Evolutionary conservation across 371 early-diverging fungal genomes (phyloP).

Genomic region (Actinomortierella ambigua): DNA sequence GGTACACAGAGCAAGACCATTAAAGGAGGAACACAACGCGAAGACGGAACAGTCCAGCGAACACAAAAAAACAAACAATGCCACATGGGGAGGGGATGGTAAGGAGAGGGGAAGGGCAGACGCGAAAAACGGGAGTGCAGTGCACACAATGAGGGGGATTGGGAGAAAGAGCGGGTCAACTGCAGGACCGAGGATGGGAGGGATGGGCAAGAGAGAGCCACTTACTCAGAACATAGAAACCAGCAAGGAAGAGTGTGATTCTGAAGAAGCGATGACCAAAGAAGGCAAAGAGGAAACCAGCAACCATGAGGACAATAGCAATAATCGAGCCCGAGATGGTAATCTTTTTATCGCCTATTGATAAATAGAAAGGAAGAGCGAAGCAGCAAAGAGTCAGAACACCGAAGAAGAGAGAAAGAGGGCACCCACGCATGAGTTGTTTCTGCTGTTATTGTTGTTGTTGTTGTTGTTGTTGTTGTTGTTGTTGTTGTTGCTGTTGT

Average conservation of each 20-base stretch:
- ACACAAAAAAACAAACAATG: constrained; percentile 3
- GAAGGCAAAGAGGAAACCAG: constrained; percentile 42
- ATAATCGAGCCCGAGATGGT: constrained; percentile 24
- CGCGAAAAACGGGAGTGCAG: no score
- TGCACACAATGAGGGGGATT: no score
- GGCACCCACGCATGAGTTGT: no score
- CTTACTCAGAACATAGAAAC: constrained; percentile 55
- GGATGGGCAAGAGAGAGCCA: not conserved
- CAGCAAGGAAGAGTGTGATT: constrained; percentile 59
- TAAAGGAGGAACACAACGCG: not conserved
- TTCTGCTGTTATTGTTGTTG: no score
- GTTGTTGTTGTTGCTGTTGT: no score
- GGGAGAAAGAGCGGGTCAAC: no score
- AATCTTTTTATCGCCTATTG: constrained; percentile 5
- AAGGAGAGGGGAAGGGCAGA: not conserved
- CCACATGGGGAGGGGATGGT: not conserved
- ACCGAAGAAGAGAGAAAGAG: no score
- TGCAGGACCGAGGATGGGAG: not conserved
- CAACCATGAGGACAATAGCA: constrained; percentile 51
- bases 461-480: no score
- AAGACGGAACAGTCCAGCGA: not conserved
- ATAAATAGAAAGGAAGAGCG: not conserved
- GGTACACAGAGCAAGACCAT: constrained; percentile 1
- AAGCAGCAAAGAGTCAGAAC: not conserved
- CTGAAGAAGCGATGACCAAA: constrained; percentile 54